Percentiles rank a stretch among this genome's conserved stretches.
phyloP scores from a whole-genome alignment of 164 flowering plant genomes.

The Macadamia tetraphylla region DNA sequence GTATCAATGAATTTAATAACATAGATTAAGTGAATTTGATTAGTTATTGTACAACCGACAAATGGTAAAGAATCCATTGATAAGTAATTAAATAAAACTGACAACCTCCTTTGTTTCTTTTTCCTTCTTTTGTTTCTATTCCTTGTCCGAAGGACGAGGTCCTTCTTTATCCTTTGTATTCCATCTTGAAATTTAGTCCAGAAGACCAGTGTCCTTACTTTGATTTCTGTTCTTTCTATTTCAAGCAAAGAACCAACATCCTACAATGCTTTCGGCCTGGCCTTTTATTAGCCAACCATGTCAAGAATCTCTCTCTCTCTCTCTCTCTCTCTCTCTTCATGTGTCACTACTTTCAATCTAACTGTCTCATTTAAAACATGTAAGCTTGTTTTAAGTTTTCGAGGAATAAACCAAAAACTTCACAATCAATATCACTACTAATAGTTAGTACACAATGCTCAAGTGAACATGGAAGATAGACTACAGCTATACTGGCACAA shows the following conservation, averaged over 20 bases:
- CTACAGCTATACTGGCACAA: background rate
- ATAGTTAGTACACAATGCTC: background rate
- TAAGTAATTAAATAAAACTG: background rate
- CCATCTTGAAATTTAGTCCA: background rate
- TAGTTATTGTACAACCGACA: background rate
- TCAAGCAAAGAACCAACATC: background rate
- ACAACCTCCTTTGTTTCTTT: background rate
- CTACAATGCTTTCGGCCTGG: background rate
- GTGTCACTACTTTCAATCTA: background rate
- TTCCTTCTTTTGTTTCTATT: background rate
- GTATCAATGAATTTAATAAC: background rate
- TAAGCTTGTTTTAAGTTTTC: background rate
- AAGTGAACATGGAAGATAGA: background rate
- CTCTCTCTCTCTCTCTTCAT: too few species aligned
- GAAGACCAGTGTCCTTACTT: background rate
- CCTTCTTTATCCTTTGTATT: background rate
- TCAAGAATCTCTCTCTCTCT: background rate
- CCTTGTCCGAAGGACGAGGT: background rate
- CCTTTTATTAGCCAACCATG: background rate
- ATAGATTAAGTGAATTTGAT: background rate
- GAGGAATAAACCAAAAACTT: background rate
- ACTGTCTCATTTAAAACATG: background rate
- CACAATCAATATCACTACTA: background rate
- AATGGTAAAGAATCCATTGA: background rate
- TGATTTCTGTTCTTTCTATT: background rate